Evolutionary conservation across 371 early-diverging fungal species (phyloP), one percentile per base, ranked within the genome.

Genomic region (Apophysomyces sp.): DNA sequence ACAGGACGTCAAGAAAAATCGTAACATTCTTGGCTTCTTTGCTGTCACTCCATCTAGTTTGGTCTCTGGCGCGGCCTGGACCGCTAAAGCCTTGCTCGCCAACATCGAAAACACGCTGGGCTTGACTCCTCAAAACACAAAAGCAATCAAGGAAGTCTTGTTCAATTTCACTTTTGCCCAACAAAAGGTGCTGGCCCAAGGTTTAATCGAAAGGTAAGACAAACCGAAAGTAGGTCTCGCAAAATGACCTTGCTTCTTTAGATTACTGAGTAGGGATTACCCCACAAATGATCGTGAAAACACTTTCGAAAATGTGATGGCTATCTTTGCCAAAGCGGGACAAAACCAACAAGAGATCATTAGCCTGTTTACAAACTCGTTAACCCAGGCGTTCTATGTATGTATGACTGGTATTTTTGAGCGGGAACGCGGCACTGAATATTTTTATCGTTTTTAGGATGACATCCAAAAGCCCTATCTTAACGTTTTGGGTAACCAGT

Each of bases 231-330:
- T n/a, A n/a, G n/a, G n/a, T n/a, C n/a, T n/a, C n/a, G n/a, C n/a
- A n/a, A n/a, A n/a, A n/a, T n/a, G n/a, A n/a, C n/a, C n/a, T n/a
- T n/a, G n/a, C n/a, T n/a, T 60, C 9, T 24, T 26, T 58, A 77
- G 78, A 59, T 55, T 77, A 24, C 44, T 77, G n/a, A 63, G 74
- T 28, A 65, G 64, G 18, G 56, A 76, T 58, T 65, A 67, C 8
- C 76, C 80, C 26, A 52, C 55, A 13, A 76, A 79, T 59, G 80
- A 79, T 41, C 71, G 80, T 21, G 67, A 74, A 34, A 76, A 76
- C 32, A 72, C 74, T 3, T 79, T 79, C 62, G 80, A 79, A 55
- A 57, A 66, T 16, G 74, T 76, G 29, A 76, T 79, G 71, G 63
- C 70, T n/a, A 74, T 76, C 41, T 62, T 79, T 27, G 71, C 73